A percentile compares a stretch with the other conserved stretches of the same genome.
These are phyloP conservation scores for Hsuehochloa calcarea DNA, from an alignment of 176 grass and related monocot species.

Conservation along the genomic window DNA sequence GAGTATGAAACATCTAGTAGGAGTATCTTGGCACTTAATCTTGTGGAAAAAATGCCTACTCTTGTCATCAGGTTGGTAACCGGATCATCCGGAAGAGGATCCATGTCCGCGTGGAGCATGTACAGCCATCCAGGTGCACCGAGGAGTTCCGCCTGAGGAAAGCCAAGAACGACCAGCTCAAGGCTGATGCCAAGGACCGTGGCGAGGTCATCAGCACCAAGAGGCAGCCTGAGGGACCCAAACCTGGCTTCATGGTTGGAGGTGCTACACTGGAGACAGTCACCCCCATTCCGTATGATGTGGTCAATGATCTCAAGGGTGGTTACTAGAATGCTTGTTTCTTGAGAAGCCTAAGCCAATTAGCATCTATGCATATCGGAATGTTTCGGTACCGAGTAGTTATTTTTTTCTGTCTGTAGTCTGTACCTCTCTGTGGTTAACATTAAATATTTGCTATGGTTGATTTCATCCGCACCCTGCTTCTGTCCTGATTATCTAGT, in stretches of 20 bases:
- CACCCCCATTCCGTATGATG: slow-evolving; percentile 91
- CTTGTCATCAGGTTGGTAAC: slow-evolving; percentile 49
- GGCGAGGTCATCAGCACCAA: slow-evolving; percentile 95
- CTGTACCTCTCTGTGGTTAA: slow-evolving; percentile 41
- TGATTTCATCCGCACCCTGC: neutral
- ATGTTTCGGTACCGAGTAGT: slow-evolving; percentile 37
- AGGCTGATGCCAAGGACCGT: slow-evolving; percentile 67
- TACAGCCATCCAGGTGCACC: slow-evolving; percentile 70
- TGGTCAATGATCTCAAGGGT: slow-evolving; percentile 97
- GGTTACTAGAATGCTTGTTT: slow-evolving; percentile 66
- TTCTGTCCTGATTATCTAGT: neutral
- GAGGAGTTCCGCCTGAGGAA: slow-evolving; percentile 78
- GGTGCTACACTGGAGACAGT: slow-evolving; percentile 71
- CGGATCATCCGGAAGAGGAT: slow-evolving; percentile 86
- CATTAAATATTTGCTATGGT: slow-evolving; percentile 41
- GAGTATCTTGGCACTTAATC: neutral
- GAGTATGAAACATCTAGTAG: neutral
- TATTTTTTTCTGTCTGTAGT: slow-evolving; percentile 28
- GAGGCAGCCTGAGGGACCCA: slow-evolving; percentile 70
- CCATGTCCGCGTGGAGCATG: slow-evolving; percentile 92
- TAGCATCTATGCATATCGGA: slow-evolving; percentile 33
- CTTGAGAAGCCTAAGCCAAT: neutral
- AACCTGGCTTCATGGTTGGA: slow-evolving; percentile 92
- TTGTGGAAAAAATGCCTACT: too few relatives aligned
- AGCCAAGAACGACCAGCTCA: slow-evolving; percentile 83